Conservation (phyloP, 306 rosid species). For the Cicer yamashitae region DNA sequence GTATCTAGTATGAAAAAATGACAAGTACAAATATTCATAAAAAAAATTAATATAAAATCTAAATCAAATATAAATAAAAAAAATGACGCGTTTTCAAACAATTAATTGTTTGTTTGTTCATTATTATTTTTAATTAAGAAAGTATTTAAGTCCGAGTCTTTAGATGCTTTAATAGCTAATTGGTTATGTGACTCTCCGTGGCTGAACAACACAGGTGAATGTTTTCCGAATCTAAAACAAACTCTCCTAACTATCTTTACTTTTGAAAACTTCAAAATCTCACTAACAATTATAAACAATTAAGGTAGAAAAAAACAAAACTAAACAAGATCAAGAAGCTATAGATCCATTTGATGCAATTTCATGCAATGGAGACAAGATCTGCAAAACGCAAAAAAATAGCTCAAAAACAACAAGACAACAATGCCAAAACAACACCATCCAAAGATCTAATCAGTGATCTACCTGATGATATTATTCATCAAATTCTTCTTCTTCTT, state of each 20-base stretch:
- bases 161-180: slow-evolving; percentile 25
- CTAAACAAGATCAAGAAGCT: no score
- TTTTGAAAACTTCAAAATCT: slow-evolving; percentile 66
- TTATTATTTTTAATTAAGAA: no score
- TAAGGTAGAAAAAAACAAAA: slow-evolving; percentile 11
- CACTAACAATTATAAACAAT: slow-evolving; percentile 17
- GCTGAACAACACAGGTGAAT: slow-evolving; percentile 4
- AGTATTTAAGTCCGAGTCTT: slow-evolving; percentile 39
- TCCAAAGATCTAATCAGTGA: slow-evolving; percentile 64
- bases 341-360: not conserved
- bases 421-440: slow-evolving; percentile 13
- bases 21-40: no score
- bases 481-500: slow-evolving; percentile 62
- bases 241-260: slow-evolving; percentile 50
- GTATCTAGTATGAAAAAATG: no score
- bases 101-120: no score
- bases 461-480: slow-evolving; percentile 78
- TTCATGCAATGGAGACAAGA: slow-evolving; percentile 71
- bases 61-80: no score
- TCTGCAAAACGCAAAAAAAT: slow-evolving; percentile 58
- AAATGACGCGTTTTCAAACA: no score
- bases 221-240: slow-evolving; percentile 46
- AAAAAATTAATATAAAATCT: no score
- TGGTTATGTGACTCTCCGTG: slow-evolving; percentile 16
- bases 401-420: not conserved